phyloP scores from a whole-genome alignment of 2,329 filamentous ascomycete genomes.

The Septoria petroselini region DNA sequence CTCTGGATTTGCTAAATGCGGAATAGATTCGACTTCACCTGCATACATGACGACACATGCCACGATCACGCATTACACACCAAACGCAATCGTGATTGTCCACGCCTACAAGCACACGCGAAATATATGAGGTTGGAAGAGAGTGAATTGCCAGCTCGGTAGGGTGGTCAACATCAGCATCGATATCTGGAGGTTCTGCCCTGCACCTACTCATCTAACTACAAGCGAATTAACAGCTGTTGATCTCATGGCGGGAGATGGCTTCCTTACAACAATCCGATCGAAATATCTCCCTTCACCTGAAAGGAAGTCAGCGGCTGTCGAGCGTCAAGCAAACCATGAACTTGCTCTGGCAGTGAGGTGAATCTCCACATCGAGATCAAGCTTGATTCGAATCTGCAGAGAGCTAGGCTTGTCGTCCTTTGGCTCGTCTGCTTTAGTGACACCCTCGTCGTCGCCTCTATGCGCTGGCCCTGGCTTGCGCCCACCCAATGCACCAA shows the following conservation, averaged over 20 bases:
- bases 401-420: constrained; percentile 30
- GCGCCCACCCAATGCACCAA: constrained; percentile 1
- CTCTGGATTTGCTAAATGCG: constrained; percentile 4
- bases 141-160: too few relatives aligned
- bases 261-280: constrained; percentile 30
- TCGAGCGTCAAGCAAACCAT: too few relatives aligned
- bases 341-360: constrained; percentile 25
- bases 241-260: neutral
- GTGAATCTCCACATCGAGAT: constrained; percentile 35
- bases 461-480: constrained; percentile 4
- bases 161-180: too few relatives aligned
- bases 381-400: constrained; percentile 33
- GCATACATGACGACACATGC: constrained; percentile 7
- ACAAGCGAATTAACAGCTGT: neutral
- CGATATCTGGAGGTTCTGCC: too few relatives aligned
- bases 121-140: too few relatives aligned
- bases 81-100: constrained; percentile 4
- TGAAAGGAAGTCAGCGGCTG: too few relatives aligned
- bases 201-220: constrained; percentile 1
- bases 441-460: constrained; percentile 5
- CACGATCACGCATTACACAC: too few relatives aligned
- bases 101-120: too few relatives aligned
- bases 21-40: neutral
- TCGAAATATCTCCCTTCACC: constrained; percentile 32
- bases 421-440: neutral